Percentiles rank a stretch among this genome's conserved stretches.
These are phyloP conservation scores for Hyphopichia homilentoma DNA, from an alignment of 805 yeast genomes.

Conservation along the genomic window DNA sequence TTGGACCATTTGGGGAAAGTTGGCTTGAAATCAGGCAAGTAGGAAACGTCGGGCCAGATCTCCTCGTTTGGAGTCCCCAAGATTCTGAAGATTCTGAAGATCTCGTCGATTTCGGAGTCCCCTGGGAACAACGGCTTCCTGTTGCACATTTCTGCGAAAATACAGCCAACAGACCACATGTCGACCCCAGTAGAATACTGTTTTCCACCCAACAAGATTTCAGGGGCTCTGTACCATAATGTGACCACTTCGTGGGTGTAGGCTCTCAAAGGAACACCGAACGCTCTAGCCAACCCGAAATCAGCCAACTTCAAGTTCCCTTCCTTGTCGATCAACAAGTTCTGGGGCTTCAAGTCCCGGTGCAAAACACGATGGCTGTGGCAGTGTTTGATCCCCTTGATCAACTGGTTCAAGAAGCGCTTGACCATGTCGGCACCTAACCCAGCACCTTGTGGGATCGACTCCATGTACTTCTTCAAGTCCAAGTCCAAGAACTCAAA, in stretches of 20 bases:
- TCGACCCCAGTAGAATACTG: conserved; percentile 98
- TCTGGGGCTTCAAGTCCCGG: conserved; percentile 96
- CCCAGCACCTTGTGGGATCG: conserved; percentile 86
- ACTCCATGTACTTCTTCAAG: conserved; percentile 94
- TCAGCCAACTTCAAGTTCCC: conserved; percentile 80
- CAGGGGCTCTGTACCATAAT: conserved; percentile 97
- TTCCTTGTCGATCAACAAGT: conserved; percentile 88
- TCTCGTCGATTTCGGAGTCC: conserved; percentile 95
- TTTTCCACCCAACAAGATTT: conserved; percentile 90
- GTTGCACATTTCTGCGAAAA: conserved; percentile 96
- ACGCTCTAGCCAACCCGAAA: conserved; percentile 95
- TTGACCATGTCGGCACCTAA: conserved; percentile 88
- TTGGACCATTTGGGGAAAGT: conserved; percentile 89
- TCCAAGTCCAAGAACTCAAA: conserved; percentile 93
- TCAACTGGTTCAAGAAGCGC: conserved; percentile 86
- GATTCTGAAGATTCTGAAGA: conserved; percentile 85
- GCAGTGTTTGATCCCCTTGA: conserved; percentile 88
- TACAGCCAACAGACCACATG: conserved; percentile 98
- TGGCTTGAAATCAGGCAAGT: conserved; percentile 88
- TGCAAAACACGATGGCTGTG: conserved; percentile 93
- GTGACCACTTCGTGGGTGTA: conserved; percentile 98
- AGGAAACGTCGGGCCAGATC: conserved; percentile 90
- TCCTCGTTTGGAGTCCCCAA: conserved; percentile 94
- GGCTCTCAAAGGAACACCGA: conserved; percentile 94
- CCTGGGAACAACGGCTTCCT: conserved; percentile 96